Conservation (phyloP, 768 basidiomycete genomes). For the Termitomyces sp. region DNA sequence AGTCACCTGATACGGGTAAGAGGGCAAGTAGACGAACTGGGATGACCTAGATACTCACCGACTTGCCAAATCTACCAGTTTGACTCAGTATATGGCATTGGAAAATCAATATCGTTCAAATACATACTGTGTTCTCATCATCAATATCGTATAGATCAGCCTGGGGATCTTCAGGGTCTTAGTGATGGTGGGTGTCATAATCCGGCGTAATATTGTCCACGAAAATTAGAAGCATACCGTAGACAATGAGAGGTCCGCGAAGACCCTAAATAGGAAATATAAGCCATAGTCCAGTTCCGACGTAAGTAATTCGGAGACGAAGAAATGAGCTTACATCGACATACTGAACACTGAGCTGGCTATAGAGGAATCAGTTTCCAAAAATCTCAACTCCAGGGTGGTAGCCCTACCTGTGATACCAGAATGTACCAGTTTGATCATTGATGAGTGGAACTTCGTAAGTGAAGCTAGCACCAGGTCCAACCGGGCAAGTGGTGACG, state of each 20-base stretch:
- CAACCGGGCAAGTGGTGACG: slow-evolving; percentile 25
- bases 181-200: not conserved
- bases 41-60: slow-evolving; percentile 6
- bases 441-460: slow-evolving; percentile 24
- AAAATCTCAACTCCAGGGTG: too few species aligned
- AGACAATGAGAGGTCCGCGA: slow-evolving; percentile 24
- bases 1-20: slow-evolving; percentile 30
- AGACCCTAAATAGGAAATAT: slow-evolving; percentile 11
- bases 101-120: not conserved
- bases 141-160: slow-evolving; percentile 18
- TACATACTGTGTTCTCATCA: slow-evolving; percentile 11
- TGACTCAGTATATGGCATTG: not conserved
- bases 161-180: slow-evolving; percentile 13
- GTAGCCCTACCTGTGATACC: slow-evolving; percentile 24
- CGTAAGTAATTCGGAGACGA: not conserved
- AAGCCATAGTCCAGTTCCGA: not conserved
- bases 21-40: too few species aligned
- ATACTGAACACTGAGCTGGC: slow-evolving; percentile 19
- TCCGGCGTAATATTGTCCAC: not conserved
- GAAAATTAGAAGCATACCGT: slow-evolving; percentile 12
- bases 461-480: slow-evolving; percentile 23
- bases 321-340: slow-evolving; percentile 13
- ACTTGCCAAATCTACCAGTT: slow-evolving; percentile 19
- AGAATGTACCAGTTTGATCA: slow-evolving; percentile 27
- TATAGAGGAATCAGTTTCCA: not conserved